These are phyloP conservation scores for Boletus rex-veris DNA, from an alignment of 768 basidiomycete genomes.

Conservation along the genomic window DNA sequence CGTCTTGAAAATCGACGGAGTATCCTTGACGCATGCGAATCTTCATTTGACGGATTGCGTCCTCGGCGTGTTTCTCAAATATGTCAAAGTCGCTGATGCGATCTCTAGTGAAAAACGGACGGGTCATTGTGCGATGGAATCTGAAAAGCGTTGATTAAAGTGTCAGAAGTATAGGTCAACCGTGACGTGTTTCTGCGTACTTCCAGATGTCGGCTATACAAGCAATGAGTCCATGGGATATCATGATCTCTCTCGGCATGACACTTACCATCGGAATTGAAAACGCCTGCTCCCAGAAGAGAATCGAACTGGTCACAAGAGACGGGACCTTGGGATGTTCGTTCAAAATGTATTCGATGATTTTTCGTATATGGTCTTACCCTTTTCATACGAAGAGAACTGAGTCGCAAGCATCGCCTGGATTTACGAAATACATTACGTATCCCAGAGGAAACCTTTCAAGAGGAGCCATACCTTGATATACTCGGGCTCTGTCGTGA, in stretches of 20 bases:
- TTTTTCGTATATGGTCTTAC: conserved; percentile 7
- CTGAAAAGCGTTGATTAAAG: conserved; percentile 12
- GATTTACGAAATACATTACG: not conserved
- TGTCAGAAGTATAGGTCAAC: not conserved
- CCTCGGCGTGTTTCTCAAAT: conserved; percentile 36
- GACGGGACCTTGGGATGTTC: conserved; percentile 18
- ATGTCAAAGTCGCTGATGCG: conserved; percentile 39
- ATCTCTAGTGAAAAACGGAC: conserved; percentile 40
- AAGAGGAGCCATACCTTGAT: conserved; percentile 30
- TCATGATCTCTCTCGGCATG: not conserved
- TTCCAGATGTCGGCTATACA: conserved; percentile 38
- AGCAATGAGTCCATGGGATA: not conserved
- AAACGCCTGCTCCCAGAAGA: conserved; percentile 37
- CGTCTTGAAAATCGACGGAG: conserved; percentile 43
- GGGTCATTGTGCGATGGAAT: conserved; percentile 42
- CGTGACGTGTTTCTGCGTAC: conserved; percentile 20
- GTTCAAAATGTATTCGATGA: not conserved
- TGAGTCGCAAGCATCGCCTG: conserved; percentile 38
- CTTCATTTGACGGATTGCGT: conserved; percentile 35
- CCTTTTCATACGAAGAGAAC: conserved; percentile 37
- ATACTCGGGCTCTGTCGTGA: conserved; percentile 38
- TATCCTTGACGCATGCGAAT: conserved; percentile 33
- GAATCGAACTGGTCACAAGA: conserved; percentile 24
- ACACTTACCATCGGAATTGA: conserved; percentile 38
- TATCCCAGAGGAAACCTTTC: not conserved